phyloP scores from a whole-genome alignment of 2,329 filamentous ascomycete genomes.

The Basipetospora chlamydospora region DNA sequence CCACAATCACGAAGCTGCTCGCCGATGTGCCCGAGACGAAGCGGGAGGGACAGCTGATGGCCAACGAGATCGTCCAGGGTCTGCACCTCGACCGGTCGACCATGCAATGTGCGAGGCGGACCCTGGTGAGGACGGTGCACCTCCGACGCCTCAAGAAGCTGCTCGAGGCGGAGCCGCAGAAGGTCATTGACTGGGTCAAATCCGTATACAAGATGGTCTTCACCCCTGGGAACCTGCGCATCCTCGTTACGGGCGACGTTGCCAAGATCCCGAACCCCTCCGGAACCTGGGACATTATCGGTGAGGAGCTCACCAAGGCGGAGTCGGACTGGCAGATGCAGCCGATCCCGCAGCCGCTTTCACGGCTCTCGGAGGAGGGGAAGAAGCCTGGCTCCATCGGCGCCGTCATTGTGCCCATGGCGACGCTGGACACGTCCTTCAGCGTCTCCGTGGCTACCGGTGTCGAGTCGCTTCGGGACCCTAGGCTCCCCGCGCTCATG shows the following conservation, averaged over 20 bases:
- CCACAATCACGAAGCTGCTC: constrained; percentile 63
- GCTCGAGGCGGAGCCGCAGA: constrained; percentile 59
- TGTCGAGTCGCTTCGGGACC: constrained; percentile 59
- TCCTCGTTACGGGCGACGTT: constrained; percentile 72
- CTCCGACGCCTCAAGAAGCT: constrained; percentile 73
- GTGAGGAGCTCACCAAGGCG: constrained; percentile 29
- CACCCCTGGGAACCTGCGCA: constrained; percentile 70
- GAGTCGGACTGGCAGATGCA: constrained; percentile 33
- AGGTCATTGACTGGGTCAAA: constrained; percentile 65
- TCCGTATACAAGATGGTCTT: constrained; percentile 62
- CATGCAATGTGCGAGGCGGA: constrained; percentile 61
- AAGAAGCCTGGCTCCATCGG: constrained; percentile 58
- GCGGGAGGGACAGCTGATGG: constrained; percentile 62
- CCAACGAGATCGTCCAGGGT: constrained; percentile 54
- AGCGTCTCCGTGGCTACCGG: constrained; percentile 63
- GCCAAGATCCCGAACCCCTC: constrained; percentile 60
- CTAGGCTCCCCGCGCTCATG: constrained; percentile 66
- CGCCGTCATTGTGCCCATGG: constrained; percentile 75
- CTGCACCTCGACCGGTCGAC: constrained; percentile 69
- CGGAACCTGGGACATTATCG: constrained; percentile 59
- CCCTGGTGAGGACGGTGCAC: constrained; percentile 76
- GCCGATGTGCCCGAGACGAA: constrained; percentile 88
- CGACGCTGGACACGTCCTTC: constrained; percentile 84
- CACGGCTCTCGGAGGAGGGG: constrained; percentile 63
- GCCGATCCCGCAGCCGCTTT: constrained; percentile 54